Conservation (phyloP, 495 filamentous ascomycete genomes). For the Recurvomyces mirabilis region DNA sequence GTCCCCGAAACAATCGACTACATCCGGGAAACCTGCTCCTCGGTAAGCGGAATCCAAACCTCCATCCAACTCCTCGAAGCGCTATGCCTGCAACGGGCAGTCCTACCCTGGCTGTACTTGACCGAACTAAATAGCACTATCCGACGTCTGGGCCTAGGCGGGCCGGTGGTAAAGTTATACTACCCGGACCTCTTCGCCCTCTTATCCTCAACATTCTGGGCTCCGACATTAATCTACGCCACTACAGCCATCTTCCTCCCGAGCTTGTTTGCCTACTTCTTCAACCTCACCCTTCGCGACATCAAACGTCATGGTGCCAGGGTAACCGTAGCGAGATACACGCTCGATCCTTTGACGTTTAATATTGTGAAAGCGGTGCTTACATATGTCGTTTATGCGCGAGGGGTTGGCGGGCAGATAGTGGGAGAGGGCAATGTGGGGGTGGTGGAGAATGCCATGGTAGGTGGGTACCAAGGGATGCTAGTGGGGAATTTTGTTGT, state of each 20-base stretch:
- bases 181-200: slow-evolving; percentile 74
- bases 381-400: slow-evolving; percentile 60
- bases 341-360: slow-evolving; percentile 76
- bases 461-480: slow-evolving; percentile 59
- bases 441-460: slow-evolving; percentile 53
- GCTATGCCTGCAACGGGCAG: slow-evolving; percentile 44
- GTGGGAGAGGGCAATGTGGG: slow-evolving; percentile 46
- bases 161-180: slow-evolving; percentile 35
- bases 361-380: slow-evolving; percentile 75
- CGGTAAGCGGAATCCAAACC: slow-evolving; percentile 47
- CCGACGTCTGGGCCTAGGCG: too few relatives aligned
- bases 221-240: slow-evolving; percentile 64
- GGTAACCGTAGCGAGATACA: slow-evolving; percentile 31
- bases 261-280: slow-evolving; percentile 63
- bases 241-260: slow-evolving; percentile 61
- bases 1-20: slow-evolving; percentile 46
- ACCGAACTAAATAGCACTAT: too few relatives aligned
- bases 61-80: slow-evolving; percentile 45
- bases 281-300: slow-evolving; percentile 58
- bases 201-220: slow-evolving; percentile 73
- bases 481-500: slow-evolving; percentile 62
- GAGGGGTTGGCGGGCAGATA: slow-evolving; percentile 38
- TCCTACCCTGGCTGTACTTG: slow-evolving; percentile 58
- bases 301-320: slow-evolving; percentile 25
- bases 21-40: slow-evolving; percentile 29